Evolutionary conservation across 352 stramenopile species (phyloP), one percentile per base, ranked within the genome.

Genomic region (Blastocystis sp.): DNA sequence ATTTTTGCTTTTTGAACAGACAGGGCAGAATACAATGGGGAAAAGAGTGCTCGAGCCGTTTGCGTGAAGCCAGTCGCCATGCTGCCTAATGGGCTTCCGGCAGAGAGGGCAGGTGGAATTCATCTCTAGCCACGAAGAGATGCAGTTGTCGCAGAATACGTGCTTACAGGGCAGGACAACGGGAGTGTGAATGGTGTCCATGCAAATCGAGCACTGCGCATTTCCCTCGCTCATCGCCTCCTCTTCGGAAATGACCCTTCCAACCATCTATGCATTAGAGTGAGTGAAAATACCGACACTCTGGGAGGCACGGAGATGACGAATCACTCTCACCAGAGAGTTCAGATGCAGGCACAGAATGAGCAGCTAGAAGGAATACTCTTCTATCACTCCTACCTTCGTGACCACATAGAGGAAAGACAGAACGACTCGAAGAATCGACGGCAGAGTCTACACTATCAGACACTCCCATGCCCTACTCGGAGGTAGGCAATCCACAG

Each of bases 111-210:
- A 79, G 2, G 69, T 79, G 19, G 28, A 34, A 34, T 79, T 53
- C 69, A 14, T 79, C 40, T 79, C 69, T n/a, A 79, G 43, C 69
- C 69, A 79, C 53, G 61, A 45, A 21, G 69, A 19, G 43, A 79
- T 79, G 38, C 69, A 79, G 21, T 43, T 21, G 14, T 79, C 69
- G 23, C 69, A 79, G 45, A 79, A 79, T 2, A 79, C 52, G 43
- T 79, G 69, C 14, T 79, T 62, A 61, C 69, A 79, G 9, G 43
- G 23, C 23, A 79, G 69, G 2, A 28, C 21, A 4, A 52, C 45
- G 5, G 69, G 69, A 34, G 28, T 19, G 7, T 61, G 17, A 11
- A 61, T 3, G n/a, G 69, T 79, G 9, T 79, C 69, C 69, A 79
- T 79, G n/a, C 69, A 79, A 34, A 79, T 53, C 0, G 69, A 45